phyloP scores from a whole-genome alignment of 2,329 filamentous ascomycete genomes.

The Hymenoscyphus fructigenus region DNA sequence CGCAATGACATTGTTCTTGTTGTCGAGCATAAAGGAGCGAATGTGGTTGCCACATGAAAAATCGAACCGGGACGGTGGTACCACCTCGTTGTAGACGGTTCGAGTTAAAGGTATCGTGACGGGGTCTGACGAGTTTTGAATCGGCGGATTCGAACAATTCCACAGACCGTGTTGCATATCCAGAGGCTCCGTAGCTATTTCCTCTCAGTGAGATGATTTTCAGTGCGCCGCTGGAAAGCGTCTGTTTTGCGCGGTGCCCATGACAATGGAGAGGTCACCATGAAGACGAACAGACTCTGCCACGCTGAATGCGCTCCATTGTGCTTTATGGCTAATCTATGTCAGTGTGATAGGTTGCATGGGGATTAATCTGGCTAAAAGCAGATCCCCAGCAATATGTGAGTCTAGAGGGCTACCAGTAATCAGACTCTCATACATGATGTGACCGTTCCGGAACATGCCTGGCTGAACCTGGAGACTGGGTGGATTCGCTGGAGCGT shows the following conservation, averaged over 20 bases:
- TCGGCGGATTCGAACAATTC: slow-evolving; percentile 12
- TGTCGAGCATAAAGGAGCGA: slow-evolving; percentile 19
- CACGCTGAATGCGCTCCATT: slow-evolving; percentile 18
- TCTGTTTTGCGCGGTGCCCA: slow-evolving; percentile 28
- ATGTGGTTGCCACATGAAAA: slow-evolving; percentile 18
- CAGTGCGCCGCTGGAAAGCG: slow-evolving; percentile 23
- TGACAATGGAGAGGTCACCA: slow-evolving; percentile 24
- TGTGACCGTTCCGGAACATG: slow-evolving; percentile 24
- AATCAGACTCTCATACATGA: slow-evolving; percentile 25
- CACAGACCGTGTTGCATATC: slow-evolving; percentile 13
- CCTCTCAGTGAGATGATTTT: slow-evolving; percentile 17
- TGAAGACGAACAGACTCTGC: slow-evolving; percentile 17
- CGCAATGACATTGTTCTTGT: slow-evolving; percentile 34
- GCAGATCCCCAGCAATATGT: slow-evolving; percentile 21
- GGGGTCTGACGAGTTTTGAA: background rate
- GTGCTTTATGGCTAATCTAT: slow-evolving; percentile 22
- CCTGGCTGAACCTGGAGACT: slow-evolving; percentile 14
- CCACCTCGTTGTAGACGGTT: slow-evolving; percentile 8
- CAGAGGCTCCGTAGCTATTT: slow-evolving; percentile 11
- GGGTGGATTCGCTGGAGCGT: slow-evolving; percentile 11
- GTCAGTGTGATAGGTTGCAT: slow-evolving; percentile 29
- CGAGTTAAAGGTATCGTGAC: background rate
- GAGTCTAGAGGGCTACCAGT: slow-evolving; percentile 24
- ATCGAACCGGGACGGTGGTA: slow-evolving; percentile 10
- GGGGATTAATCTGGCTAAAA: slow-evolving; percentile 32